Evolutionary conservation across 1,139 yeast species (phyloP), one percentile per base, ranked within the genome.

Genomic region (Pichia sp.): DNA sequence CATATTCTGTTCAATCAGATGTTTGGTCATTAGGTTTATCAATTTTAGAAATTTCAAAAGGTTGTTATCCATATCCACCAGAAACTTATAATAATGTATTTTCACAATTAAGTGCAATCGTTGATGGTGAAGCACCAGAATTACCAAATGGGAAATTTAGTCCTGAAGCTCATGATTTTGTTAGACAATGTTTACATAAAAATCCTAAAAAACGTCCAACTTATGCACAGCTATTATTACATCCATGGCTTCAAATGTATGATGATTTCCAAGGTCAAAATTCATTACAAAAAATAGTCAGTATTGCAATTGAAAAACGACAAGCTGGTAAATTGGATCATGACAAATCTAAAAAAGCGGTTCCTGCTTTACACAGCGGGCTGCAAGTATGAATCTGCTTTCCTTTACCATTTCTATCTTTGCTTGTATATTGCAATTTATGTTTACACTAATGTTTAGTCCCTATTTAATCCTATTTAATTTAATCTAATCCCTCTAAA

Each of bases 21-120:
- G 78, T 91, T 47, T 91, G 99, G 98, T 87, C 96, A 0, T 65
- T 91, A 33, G 99, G 98, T 1, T 69, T 91, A 45, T 81, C 95
- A 23, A 78, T 91, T 18, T 64, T 91, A 39, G 99, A 91, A 63
- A 78, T 87, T 50, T 94, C 97, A 3, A 77, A 78, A 41, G 99
- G 98, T 11, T 73, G 77, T 45, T 91, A 89, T 61, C 99, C 99
- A 13, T 91, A 91, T 56, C 96, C 97, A 4, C 85, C 96, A 2
- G 96, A 89, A 56, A 85, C 96, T 2, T 88, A 80, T 56, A 84
- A 79, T 50, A 87, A 86, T 59, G 86, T 91, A 11, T 89, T 91
- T 57, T 83, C 94, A 15, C 98, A 91, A 64, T 71, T 91, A 50
- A 83, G 88, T 64, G 97, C 96, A 3, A 91, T 91, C 57, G 96